Conservation (phyloP, 768 basidiomycete genomes). For the Xerocomus spinulosus region DNA sequence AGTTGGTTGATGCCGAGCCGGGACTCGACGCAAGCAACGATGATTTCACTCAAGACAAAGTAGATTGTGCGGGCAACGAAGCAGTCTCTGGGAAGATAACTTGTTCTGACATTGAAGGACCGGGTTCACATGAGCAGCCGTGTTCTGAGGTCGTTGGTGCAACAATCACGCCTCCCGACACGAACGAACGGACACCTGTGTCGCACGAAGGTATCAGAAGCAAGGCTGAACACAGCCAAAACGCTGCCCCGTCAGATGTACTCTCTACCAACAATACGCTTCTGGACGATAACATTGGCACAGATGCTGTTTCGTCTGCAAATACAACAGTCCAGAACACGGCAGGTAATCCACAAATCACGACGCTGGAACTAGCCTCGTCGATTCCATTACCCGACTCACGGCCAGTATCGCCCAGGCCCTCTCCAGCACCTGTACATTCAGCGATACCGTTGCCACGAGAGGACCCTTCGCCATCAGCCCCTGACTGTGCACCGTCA, state of each 20-base stretch:
- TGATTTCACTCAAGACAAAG: neutral
- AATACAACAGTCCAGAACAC: neutral
- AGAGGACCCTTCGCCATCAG: neutral
- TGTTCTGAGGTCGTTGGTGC: neutral
- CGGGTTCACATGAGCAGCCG: neutral
- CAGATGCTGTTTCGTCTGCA: neutral
- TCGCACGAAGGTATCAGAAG: neutral
- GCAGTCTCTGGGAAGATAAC: neutral
- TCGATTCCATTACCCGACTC: slow-evolving; percentile 21
- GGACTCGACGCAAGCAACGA: neutral
- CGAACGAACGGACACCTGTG: neutral
- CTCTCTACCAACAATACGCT: neutral
- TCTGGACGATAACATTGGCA: neutral
- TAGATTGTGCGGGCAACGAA: neutral
- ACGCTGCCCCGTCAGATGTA: neutral
- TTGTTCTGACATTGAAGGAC: neutral
- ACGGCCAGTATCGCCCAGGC: slow-evolving; percentile 12
- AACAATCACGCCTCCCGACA: neutral
- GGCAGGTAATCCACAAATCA: no score
- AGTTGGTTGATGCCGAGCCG: slow-evolving; percentile 32
- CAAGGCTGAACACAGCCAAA: neutral
- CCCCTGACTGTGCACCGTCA: neutral
- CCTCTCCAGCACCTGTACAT: neutral
- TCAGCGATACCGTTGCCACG: neutral
- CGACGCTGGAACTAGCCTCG: slow-evolving; percentile 11